A percentile compares a stretch with the other conserved stretches of the same genome.
These are phyloP conservation scores for Colletotrichum eremochloae DNA, from an alignment of 2,329 filamentous ascomycete genomes.

Conservation along the genomic window DNA sequence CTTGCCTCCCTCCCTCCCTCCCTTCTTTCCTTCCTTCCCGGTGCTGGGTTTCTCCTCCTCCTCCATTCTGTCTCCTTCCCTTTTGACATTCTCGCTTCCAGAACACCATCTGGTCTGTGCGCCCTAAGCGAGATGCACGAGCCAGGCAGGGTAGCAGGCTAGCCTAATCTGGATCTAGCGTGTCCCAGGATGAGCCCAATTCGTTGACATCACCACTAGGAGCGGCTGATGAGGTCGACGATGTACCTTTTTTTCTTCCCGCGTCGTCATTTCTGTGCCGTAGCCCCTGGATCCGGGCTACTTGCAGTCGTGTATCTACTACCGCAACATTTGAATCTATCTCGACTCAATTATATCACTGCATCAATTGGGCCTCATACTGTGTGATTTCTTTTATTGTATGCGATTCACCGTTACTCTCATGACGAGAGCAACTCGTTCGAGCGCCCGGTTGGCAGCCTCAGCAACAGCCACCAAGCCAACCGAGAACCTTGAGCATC, in stretches of 20 bases:
- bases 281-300: constrained; percentile 7
- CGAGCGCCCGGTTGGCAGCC: constrained; percentile 36
- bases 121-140: background rate
- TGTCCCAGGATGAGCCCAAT: background rate
- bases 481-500: background rate
- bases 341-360: background rate
- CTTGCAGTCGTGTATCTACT: constrained; percentile 2
- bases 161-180: background rate
- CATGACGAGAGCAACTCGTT: constrained; percentile 42
- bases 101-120: background rate
- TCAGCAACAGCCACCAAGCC: constrained; percentile 11
- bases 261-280: constrained; percentile 1
- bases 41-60: background rate
- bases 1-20: background rate
- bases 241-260: constrained; percentile 24
- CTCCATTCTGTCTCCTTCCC: background rate
- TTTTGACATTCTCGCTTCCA: background rate
- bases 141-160: background rate
- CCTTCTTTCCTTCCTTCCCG: background rate
- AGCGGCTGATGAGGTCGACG: constrained; percentile 15
- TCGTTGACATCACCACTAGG: constrained; percentile 43
- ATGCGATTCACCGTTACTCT: background rate
- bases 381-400: background rate
- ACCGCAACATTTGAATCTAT: background rate
- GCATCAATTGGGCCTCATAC: background rate